Evolutionary conservation across 495 filamentous ascomycete species (phyloP).

Genomic region (Hypomontagnella submonticulosa): DNA sequence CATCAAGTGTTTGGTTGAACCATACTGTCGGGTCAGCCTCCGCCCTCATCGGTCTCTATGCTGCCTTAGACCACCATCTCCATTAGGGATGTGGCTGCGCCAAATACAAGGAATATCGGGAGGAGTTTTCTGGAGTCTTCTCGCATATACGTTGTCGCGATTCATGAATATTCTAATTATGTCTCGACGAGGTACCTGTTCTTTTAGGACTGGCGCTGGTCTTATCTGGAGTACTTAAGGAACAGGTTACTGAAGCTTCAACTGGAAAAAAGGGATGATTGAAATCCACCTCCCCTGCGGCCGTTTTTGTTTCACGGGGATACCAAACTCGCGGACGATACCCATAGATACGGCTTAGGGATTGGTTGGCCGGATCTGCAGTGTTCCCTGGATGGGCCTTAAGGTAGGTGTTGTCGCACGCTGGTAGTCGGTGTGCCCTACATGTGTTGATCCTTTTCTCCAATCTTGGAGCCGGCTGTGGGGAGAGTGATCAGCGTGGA

Average conservation of each 20-base stretch:
- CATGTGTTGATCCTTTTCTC: constrained; percentile 16
- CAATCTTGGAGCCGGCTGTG: constrained; percentile 17
- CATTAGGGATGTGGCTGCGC: constrained; percentile 16
- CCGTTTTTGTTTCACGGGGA: too few species aligned
- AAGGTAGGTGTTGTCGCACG: constrained; percentile 10
- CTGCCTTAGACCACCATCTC: background rate
- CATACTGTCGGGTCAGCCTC: constrained; percentile 38
- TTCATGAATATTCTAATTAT: too few species aligned
- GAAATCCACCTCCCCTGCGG: too few species aligned
- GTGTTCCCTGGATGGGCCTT: background rate
- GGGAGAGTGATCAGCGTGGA: constrained; percentile 10
- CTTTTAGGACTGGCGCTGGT: too few species aligned
- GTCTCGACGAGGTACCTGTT: too few species aligned
- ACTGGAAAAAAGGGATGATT: too few species aligned
- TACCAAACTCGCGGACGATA: background rate
- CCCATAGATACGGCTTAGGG: background rate
- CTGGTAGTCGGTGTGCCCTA: constrained; percentile 22
- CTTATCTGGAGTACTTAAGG: too few species aligned
- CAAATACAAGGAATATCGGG: constrained; percentile 11
- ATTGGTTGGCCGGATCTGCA: constrained; percentile 12
- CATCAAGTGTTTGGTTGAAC: constrained; percentile 34
- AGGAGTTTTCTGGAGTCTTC: constrained; percentile 15
- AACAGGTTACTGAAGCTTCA: too few species aligned
- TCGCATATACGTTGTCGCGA: background rate
- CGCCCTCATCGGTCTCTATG: background rate